Conservation (phyloP, 768 basidiomycete species). For the Trametopsis cervina region DNA sequence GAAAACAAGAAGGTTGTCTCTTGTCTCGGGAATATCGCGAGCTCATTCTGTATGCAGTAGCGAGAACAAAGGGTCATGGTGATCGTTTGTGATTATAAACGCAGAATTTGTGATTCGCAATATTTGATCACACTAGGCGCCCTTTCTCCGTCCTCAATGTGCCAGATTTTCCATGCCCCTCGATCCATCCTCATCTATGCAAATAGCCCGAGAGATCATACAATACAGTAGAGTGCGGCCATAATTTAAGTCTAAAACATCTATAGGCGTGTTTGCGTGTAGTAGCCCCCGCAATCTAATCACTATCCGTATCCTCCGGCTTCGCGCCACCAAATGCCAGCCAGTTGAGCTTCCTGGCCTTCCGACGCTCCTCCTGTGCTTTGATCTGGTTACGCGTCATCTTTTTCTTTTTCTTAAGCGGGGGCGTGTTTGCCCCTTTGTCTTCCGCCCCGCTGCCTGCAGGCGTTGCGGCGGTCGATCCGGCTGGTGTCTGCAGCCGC, state of each 20-base stretch:
- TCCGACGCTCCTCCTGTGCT: constrained; percentile 79
- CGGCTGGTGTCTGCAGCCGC: constrained; percentile 60
- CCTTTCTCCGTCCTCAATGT: too few species aligned
- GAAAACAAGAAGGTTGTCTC: too few species aligned
- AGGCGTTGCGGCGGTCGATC: constrained; percentile 68
- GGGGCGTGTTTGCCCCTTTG: constrained; percentile 26
- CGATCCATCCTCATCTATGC: background rate
- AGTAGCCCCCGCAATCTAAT: constrained; percentile 11
- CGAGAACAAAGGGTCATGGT: too few species aligned
- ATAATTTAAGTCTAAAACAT: background rate
- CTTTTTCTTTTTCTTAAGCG: constrained; percentile 83
- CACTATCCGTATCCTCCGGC: constrained; percentile 71
- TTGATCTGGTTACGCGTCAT: constrained; percentile 84
- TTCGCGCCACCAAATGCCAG: constrained; percentile 74
- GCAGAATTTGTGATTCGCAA: too few species aligned
- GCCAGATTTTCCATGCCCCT: background rate
- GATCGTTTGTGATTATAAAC: too few species aligned
- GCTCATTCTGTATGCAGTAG: background rate
- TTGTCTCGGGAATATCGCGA: too few species aligned
- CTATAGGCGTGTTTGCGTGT: background rate
- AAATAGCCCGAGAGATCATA: background rate
- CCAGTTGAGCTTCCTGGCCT: constrained; percentile 77
- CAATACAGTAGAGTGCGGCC: background rate
- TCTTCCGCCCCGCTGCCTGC: constrained; percentile 76
- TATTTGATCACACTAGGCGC: too few species aligned